Percentiles rank a stretch among this genome's conserved stretches.
These are phyloP conservation scores for Podospora bellae-mahoneyi DNA, from an alignment of 495 filamentous ascomycete genomes.

Conservation along the genomic window DNA sequence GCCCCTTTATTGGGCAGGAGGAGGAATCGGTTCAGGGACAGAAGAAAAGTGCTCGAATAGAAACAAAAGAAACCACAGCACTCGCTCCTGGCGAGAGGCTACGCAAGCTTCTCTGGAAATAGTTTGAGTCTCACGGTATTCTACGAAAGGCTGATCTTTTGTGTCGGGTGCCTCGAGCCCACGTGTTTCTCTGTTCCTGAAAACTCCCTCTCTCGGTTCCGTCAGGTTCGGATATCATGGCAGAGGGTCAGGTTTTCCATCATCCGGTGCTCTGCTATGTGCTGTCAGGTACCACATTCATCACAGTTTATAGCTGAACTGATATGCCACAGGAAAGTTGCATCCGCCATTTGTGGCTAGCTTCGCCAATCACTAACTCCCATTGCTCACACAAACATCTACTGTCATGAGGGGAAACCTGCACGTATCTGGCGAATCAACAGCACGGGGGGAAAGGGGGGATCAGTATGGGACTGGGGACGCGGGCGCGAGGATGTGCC, in stretches of 20 bases:
- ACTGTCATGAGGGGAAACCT: neutral
- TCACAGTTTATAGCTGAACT: neutral
- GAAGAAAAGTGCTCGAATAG: neutral
- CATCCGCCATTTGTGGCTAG: neutral
- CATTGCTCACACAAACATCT: neutral
- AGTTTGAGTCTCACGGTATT: neutral
- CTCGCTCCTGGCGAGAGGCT: neutral
- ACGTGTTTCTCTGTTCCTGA: neutral
- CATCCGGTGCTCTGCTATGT: neutral
- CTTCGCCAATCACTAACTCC: neutral
- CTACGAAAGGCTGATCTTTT: neutral
- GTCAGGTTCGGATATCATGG: neutral
- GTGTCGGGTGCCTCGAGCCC: neutral
- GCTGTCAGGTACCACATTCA: neutral
- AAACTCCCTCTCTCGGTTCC: constrained; percentile 14
- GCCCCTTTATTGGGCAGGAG: neutral
- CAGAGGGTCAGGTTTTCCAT: neutral
- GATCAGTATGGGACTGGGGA: neutral
- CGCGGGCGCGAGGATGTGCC: neutral
- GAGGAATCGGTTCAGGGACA: neutral
- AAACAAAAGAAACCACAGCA: neutral
- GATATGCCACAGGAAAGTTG: neutral
- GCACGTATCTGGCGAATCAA: neutral
- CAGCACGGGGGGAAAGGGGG: neutral
- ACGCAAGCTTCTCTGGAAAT: neutral